phyloP scores from a whole-genome alignment of 208 protist species.

The Crithidia brevicula region DNA sequence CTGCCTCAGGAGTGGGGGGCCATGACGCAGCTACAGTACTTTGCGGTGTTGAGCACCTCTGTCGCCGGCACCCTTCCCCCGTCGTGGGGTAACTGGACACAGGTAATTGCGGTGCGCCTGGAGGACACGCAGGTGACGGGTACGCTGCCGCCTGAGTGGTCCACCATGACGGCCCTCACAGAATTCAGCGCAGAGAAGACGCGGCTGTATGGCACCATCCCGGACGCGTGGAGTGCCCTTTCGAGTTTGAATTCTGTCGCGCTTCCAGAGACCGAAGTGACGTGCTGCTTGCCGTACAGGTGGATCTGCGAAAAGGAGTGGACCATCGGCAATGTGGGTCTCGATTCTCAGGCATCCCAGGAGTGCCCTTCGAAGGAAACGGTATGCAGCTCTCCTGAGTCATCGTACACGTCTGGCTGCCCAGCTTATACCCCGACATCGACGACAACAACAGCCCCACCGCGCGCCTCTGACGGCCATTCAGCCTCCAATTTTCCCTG shows the following conservation, averaged over 20 bases:
- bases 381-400: background rate
- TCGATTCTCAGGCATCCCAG: background rate
- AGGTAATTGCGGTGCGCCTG: background rate
- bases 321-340: background rate
- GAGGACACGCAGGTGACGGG: background rate
- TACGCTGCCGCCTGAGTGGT: constrained; percentile 4
- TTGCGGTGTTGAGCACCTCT: background rate
- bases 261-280: background rate
- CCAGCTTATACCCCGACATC: background rate
- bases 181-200: background rate
- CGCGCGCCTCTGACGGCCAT: too few species aligned
- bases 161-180: background rate
- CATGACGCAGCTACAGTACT: background rate
- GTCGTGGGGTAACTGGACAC: background rate
- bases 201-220: background rate
- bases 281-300: constrained; percentile 3
- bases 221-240: background rate
- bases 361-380: background rate
- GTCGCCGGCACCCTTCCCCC: background rate
- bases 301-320: background rate
- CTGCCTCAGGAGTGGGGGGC: too few species aligned
- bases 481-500: background rate
- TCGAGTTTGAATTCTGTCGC: background rate
- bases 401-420: background rate
- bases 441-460: too few species aligned